Percentiles rank a stretch among this genome's conserved stretches.
Conservation (phyloP, 306 rosid genomes). For the Prosopis cineraria region DNA sequence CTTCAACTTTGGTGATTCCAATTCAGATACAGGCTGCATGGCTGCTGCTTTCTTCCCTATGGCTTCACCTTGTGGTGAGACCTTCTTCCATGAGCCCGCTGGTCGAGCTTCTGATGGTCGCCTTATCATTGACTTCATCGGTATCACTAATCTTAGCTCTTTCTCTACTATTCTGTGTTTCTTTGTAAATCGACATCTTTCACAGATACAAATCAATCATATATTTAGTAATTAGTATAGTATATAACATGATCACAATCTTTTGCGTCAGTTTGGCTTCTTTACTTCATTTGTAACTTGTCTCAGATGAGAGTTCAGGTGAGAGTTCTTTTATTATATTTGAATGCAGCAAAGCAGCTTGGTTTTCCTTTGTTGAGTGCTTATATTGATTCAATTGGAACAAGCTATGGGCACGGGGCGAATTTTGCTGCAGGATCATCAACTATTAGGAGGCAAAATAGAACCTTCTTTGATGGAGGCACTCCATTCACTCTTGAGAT, state of each 20-base stretch:
- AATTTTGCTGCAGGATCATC: slow-evolving; percentile 87
- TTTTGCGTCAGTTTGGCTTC: too few species aligned
- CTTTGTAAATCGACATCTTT: not conserved
- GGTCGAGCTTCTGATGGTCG: slow-evolving; percentile 79
- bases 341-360: slow-evolving; percentile 57
- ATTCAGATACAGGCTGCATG: slow-evolving; percentile 73
- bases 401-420: slow-evolving; percentile 76
- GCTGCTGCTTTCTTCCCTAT: slow-evolving; percentile 63
- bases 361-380: slow-evolving; percentile 59
- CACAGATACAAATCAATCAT: not conserved
- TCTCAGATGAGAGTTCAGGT: not conserved
- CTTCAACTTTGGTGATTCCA: slow-evolving; percentile 77
- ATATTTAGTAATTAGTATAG: not conserved
- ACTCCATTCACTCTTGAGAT: slow-evolving; percentile 72
- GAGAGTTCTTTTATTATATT: not conserved
- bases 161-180: not conserved
- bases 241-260: not conserved
- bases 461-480: slow-evolving; percentile 54
- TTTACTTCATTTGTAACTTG: not conserved
- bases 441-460: slow-evolving; percentile 60
- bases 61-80: slow-evolving; percentile 57
- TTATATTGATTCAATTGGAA: slow-evolving; percentile 69
- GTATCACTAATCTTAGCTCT: slow-evolving; percentile 41
- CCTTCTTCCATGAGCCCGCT: slow-evolving; percentile 58
- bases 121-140: slow-evolving; percentile 68